phyloP scores from a whole-genome alignment of 495 filamentous ascomycete genomes.

The Achaetomiella virescens region DNA sequence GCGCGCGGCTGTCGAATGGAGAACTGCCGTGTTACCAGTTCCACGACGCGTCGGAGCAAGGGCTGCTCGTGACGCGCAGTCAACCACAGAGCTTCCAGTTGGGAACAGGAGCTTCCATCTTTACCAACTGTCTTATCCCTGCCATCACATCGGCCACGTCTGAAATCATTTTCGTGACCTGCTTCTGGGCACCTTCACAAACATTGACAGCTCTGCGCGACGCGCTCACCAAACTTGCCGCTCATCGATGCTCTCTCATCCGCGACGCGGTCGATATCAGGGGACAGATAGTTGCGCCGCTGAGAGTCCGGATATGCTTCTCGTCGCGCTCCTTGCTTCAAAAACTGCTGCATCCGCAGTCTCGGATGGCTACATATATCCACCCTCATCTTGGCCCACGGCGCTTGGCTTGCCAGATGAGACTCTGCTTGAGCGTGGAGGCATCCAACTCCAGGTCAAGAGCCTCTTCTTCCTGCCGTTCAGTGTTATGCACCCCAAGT shows the following conservation, averaged over 20 bases:
- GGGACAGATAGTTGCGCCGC: conserved; percentile 3
- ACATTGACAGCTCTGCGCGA: conserved; percentile 45
- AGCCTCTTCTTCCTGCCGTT: conserved; percentile 67
- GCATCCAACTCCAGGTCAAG: conserved; percentile 59
- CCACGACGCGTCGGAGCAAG: conserved; percentile 24
- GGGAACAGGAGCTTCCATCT: conserved; percentile 54
- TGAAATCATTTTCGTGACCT: conserved; percentile 68
- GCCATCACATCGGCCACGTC: conserved; percentile 48
- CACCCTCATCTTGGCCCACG: conserved; percentile 46
- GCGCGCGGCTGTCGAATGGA: background rate
- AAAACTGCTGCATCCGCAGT: conserved; percentile 61
- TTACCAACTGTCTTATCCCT: conserved; percentile 45
- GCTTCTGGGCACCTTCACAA: conserved; percentile 64
- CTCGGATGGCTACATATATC: conserved; percentile 51
- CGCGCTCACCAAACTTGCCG: conserved; percentile 48
- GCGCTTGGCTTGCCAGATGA: conserved; percentile 54
- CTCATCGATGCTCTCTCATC: conserved; percentile 22
- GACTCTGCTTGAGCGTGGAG: conserved; percentile 40
- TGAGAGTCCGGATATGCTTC: conserved; percentile 40
- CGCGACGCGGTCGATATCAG: conserved; percentile 13
- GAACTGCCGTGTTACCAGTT: conserved; percentile 19
- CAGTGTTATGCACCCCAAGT: conserved; percentile 73
- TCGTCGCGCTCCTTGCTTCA: conserved; percentile 61
- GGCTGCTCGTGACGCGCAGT: conserved; percentile 41
- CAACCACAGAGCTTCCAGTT: conserved; percentile 43